Evolutionary conservation across 2,329 filamentous ascomycete species (phyloP).

Genomic region (Mollisiaceae sp.): DNA sequence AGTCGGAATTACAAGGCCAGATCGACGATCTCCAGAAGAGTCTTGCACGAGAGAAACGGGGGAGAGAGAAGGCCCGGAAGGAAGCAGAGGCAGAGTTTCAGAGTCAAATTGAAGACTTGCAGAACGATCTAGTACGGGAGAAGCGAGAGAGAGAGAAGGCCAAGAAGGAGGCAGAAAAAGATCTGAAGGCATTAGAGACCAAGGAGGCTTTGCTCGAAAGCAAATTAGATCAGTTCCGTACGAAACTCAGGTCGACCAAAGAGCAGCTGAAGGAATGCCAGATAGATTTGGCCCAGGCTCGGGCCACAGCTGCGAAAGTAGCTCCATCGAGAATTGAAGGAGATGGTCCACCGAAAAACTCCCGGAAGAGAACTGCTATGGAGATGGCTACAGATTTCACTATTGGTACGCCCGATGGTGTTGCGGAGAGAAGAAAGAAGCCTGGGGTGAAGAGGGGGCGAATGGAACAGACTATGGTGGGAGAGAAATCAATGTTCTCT

Average conservation of each 20-base stretch:
- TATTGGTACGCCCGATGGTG: conserved; percentile 57
- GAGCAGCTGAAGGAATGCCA: conserved; percentile 74
- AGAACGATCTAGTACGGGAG: conserved; percentile 45
- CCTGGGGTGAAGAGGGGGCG: conserved; percentile 59
- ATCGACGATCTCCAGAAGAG: conserved; percentile 46
- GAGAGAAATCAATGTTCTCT: conserved; percentile 90
- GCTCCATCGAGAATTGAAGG: conserved; percentile 27
- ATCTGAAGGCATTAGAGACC: conserved; percentile 63
- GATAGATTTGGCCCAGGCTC: conserved; percentile 47
- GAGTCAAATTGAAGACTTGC: conserved; percentile 40
- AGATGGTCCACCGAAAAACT: conserved; percentile 38
- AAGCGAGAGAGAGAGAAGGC: conserved; percentile 49
- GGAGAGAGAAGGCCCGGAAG: conserved; percentile 36
- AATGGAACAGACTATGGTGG: conserved; percentile 64
- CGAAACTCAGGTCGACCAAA: conserved; percentile 65
- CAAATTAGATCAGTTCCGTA: conserved; percentile 62
- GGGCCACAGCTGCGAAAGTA: conserved; percentile 39
- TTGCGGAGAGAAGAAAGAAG: conserved; percentile 49
- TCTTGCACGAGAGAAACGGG: conserved; percentile 45
- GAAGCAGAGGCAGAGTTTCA: conserved; percentile 41
- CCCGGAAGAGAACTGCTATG: conserved; percentile 49
- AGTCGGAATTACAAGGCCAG: conserved; percentile 48
- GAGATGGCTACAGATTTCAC: conserved; percentile 50
- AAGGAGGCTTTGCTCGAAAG: conserved; percentile 70
- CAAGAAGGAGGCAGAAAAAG: conserved; percentile 45